A percentile compares a stretch with the other conserved stretches of the same genome.
These are phyloP conservation scores for Saccharomycopsis sp. DNA, from an alignment of 805 yeast genomes.

Conservation along the genomic window DNA sequence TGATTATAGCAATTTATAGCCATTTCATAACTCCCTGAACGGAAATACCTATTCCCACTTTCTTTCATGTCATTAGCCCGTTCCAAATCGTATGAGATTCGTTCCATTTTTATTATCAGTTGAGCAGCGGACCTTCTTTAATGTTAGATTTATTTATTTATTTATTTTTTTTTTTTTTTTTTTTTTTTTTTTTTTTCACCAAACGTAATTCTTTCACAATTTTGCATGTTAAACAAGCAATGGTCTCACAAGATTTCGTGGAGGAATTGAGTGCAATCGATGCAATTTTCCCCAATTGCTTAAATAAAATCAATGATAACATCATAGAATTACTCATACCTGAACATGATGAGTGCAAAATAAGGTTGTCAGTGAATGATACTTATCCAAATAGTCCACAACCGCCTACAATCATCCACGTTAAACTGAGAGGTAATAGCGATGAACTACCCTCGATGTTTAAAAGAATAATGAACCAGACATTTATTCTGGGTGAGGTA, in stretches of 20 bases:
- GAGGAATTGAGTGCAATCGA: constrained; percentile 81
- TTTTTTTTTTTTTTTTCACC: not conserved
- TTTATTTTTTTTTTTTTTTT: constrained; percentile 1
- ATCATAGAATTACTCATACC: constrained; percentile 48
- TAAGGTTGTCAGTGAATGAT: constrained; percentile 68
- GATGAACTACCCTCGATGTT: constrained; percentile 44
- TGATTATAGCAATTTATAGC: constrained; percentile 51
- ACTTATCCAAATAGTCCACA: constrained; percentile 54
- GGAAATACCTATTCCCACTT: constrained; percentile 50
- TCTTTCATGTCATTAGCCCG: no score
- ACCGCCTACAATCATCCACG: constrained; percentile 61
- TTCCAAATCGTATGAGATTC: no score
- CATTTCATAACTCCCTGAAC: constrained; percentile 34
- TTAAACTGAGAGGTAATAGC: constrained; percentile 32
- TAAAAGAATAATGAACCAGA: constrained; percentile 44
- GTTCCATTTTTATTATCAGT: no score
- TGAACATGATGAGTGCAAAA: constrained; percentile 46
- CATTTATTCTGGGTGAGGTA: constrained; percentile 57
- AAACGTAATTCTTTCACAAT: no score
- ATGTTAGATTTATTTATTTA: not conserved
- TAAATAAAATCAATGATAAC: constrained; percentile 29
- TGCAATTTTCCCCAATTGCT: constrained; percentile 74
- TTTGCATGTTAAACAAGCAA: no score
- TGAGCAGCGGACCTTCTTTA: not conserved
- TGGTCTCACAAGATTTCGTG: constrained; percentile 38